These are phyloP conservation scores for Sicyos baderoa DNA, from an alignment of 306 rosid species.

Conservation along the genomic window DNA sequence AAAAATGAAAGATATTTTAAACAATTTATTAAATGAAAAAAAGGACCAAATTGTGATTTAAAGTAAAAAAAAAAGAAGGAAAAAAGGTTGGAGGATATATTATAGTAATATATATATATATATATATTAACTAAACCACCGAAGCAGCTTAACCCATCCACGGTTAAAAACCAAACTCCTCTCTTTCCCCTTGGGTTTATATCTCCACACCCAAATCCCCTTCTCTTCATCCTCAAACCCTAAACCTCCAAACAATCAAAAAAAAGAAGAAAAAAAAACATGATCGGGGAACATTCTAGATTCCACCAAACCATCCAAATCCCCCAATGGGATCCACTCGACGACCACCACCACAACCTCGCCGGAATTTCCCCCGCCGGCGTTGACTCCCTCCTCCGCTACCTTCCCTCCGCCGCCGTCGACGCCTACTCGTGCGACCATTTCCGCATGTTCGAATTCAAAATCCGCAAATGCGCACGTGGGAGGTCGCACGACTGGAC, in stretches of 20 bases:
- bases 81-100: background rate
- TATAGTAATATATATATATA: background rate
- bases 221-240: background rate
- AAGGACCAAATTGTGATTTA: too few relatives aligned
- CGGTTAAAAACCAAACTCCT: slow-evolving; percentile 7
- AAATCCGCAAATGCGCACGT: slow-evolving; percentile 56
- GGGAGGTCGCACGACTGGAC: slow-evolving; percentile 88
- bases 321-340: slow-evolving; percentile 15
- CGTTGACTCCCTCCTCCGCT: slow-evolving; percentile 31
- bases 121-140: slow-evolving; percentile 1
- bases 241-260: too few relatives aligned
- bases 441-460: slow-evolving; percentile 81
- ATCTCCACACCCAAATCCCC: background rate
- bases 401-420: slow-evolving; percentile 27
- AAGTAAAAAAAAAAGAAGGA: background rate
- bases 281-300: slow-evolving; percentile 9
- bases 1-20: too few relatives aligned
- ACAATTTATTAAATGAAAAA: too few relatives aligned
- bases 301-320: slow-evolving; percentile 8
- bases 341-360: background rate
- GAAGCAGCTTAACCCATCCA: slow-evolving; percentile 9
- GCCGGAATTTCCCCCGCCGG: slow-evolving; percentile 15
- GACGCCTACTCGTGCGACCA: slow-evolving; percentile 51
- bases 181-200: background rate
- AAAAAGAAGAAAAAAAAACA: background rate